A percentile compares a stretch with the other conserved stretches of the same genome.
These are phyloP conservation scores for Colletotrichum truncatum DNA, from an alignment of 2,329 filamentous ascomycete species.

Conservation along the genomic window DNA sequence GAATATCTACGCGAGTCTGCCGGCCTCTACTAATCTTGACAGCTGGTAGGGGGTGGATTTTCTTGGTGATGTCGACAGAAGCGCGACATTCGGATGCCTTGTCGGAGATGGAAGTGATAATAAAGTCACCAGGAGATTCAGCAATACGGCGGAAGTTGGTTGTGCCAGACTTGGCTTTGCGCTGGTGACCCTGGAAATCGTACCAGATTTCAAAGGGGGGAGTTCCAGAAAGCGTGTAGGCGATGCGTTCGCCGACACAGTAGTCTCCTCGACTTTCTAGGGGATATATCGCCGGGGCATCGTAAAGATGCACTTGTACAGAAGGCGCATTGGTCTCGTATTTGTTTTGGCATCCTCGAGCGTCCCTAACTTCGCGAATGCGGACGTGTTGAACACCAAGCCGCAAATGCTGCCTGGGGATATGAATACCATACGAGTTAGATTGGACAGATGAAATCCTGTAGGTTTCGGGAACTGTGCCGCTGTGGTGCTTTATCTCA, in stretches of 20 bases:
- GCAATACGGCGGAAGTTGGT: constrained; percentile 94
- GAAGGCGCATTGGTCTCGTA: constrained; percentile 76
- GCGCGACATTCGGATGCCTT: constrained; percentile 89
- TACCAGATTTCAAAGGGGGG: constrained; percentile 95
- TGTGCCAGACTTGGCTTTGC: constrained; percentile 80
- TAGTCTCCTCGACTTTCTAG: constrained; percentile 87
- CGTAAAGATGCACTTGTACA: constrained; percentile 91
- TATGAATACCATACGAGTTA: constrained; percentile 79
- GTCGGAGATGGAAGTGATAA: constrained; percentile 87
- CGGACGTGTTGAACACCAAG: constrained; percentile 90
- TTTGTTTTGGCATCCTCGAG: constrained; percentile 84
- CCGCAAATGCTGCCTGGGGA: constrained; percentile 85
- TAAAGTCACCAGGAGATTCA: constrained; percentile 88
- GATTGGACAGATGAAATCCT: constrained; percentile 81
- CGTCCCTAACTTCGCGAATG: constrained; percentile 89
- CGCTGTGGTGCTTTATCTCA: constrained; percentile 91
- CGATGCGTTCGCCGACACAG: constrained; percentile 94
- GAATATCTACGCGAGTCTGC: constrained; percentile 87
- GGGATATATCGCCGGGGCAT: constrained; percentile 90
- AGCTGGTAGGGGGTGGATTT: constrained; percentile 90
- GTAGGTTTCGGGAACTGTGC: constrained; percentile 81
- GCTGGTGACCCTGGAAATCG: constrained; percentile 80
- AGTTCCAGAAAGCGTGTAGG: constrained; percentile 89
- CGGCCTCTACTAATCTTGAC: constrained; percentile 89
- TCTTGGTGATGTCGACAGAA: constrained; percentile 78